These are phyloP conservation scores for Fusarium torulosum DNA, from an alignment of 2,329 filamentous ascomycete species.

Conservation along the genomic window DNA sequence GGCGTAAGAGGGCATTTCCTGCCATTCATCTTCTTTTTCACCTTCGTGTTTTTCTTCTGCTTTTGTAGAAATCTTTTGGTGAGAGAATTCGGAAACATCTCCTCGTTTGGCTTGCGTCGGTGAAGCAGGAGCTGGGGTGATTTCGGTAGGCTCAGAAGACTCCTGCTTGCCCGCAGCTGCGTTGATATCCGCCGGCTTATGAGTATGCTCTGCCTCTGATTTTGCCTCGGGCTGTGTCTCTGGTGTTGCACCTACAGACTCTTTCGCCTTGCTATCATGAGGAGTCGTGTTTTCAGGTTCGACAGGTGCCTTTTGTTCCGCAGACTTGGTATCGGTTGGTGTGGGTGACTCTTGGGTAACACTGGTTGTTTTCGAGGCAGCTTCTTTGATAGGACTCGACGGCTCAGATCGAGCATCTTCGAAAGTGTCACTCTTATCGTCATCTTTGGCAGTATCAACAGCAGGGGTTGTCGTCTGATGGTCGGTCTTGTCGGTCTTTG, in stretches of 20 bases:
- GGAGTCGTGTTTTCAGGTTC: slow-evolving; percentile 17
- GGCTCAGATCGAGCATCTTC: slow-evolving; percentile 54
- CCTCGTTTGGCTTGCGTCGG: slow-evolving; percentile 40
- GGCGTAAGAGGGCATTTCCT: slow-evolving; percentile 93
- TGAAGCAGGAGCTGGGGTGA: slow-evolving; percentile 27
- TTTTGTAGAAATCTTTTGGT: slow-evolving; percentile 78
- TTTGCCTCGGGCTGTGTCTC: slow-evolving; percentile 3
- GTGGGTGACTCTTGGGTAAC: slow-evolving; percentile 7
- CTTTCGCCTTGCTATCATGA: slow-evolving; percentile 24
- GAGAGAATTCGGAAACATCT: slow-evolving; percentile 85
- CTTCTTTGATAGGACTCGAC: slow-evolving; percentile 41
- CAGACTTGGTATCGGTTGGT: slow-evolving; percentile 16
- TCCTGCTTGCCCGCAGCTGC: slow-evolving; percentile 21
- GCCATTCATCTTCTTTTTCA: slow-evolving; percentile 78
- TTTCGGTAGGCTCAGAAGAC: slow-evolving; percentile 21
- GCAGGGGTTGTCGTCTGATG: slow-evolving; percentile 7
- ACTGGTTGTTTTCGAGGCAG: slow-evolving; percentile 1
- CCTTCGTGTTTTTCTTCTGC: slow-evolving; percentile 66
- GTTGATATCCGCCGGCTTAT: slow-evolving; percentile 21
- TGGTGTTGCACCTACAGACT: slow-evolving; percentile 6
- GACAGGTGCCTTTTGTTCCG: slow-evolving; percentile 11
- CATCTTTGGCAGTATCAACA: slow-evolving; percentile 35
- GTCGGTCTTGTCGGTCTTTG: slow-evolving; percentile 16
- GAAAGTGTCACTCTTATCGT: slow-evolving; percentile 56
- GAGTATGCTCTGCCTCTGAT: not conserved